Evolutionary conservation across 805 yeast genomes (phyloP).

Genomic region (Vanderwaltozyma polyspora): DNA sequence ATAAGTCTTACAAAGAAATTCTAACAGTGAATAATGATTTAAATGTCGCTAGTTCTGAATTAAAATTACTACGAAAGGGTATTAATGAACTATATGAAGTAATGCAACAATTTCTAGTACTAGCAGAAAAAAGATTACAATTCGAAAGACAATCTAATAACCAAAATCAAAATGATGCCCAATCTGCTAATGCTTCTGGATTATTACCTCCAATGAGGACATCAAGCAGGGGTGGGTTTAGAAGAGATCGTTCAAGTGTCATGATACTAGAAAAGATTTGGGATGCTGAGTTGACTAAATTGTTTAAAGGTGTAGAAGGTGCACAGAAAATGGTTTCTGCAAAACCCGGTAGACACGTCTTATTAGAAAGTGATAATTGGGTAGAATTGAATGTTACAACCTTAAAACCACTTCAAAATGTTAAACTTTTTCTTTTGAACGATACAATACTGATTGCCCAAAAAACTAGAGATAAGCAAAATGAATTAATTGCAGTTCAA

Average conservation of each 20-base stretch:
- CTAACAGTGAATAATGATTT: slow-evolving; percentile 50
- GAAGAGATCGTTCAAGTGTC: slow-evolving; percentile 55
- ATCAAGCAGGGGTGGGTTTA: slow-evolving; percentile 6
- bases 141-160: too few species aligned
- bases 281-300: slow-evolving; percentile 57
- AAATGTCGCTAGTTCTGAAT: slow-evolving; percentile 49
- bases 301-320: slow-evolving; percentile 83
- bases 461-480: slow-evolving; percentile 29
- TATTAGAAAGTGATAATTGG: slow-evolving; percentile 77
- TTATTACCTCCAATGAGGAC: slow-evolving; percentile 17
- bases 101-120: slow-evolving; percentile 44
- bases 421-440: slow-evolving; percentile 65
- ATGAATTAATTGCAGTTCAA: slow-evolving; percentile 1
- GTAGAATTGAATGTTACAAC: slow-evolving; percentile 77
- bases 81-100: slow-evolving; percentile 52
- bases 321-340: slow-evolving; percentile 61
- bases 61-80: slow-evolving; percentile 48
- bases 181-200: slow-evolving; percentile 3
- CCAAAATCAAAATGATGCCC: slow-evolving; percentile 11
- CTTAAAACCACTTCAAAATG: slow-evolving; percentile 65
- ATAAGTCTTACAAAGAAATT: slow-evolving; percentile 53
- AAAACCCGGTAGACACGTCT: slow-evolving; percentile 54
- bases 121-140: slow-evolving; percentile 48
- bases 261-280: slow-evolving; percentile 68
- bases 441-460: slow-evolving; percentile 71